phyloP scores from a whole-genome alignment of 1,284 basidiomycete genomes.

The Thecaphora frezii region DNA sequence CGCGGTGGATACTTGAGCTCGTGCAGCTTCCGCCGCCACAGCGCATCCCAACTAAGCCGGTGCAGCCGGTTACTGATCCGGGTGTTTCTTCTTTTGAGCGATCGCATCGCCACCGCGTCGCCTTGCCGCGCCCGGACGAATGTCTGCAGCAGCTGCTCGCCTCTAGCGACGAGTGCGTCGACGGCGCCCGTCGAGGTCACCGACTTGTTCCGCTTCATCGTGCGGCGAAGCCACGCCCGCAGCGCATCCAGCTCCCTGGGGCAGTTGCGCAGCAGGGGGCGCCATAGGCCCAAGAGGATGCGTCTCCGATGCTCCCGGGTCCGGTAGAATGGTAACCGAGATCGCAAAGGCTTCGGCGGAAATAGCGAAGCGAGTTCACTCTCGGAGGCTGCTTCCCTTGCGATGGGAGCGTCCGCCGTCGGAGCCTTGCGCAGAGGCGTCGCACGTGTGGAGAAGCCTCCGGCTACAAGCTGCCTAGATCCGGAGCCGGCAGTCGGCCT shows the following conservation, averaged over 20 bases:
- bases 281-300: constrained; percentile 38
- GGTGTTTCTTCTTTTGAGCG: constrained; percentile 9
- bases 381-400: too few species aligned
- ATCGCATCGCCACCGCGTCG: constrained; percentile 5
- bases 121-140: constrained; percentile 6
- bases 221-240: constrained; percentile 8
- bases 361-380: not conserved
- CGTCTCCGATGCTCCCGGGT: constrained; percentile 13
- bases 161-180: constrained; percentile 5
- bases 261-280: constrained; percentile 28
- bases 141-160: constrained; percentile 6
- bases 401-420: too few species aligned
- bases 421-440: too few species aligned
- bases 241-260: constrained; percentile 12
- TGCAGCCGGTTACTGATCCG: constrained; percentile 12
- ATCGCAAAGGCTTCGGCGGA: too few species aligned
- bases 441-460: not conserved
- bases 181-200: constrained; percentile 15
- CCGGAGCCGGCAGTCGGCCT: too few species aligned
- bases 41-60: constrained; percentile 11
- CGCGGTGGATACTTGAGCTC: constrained; percentile 24
- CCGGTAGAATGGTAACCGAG: constrained; percentile 27
- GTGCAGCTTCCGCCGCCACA: constrained; percentile 17
- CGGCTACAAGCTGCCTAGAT: too few species aligned
- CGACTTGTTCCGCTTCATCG: constrained; percentile 14